These are phyloP conservation scores for Reticulascus tulasneorum DNA, from an alignment of 2,329 filamentous ascomycete species.

Conservation along the genomic window DNA sequence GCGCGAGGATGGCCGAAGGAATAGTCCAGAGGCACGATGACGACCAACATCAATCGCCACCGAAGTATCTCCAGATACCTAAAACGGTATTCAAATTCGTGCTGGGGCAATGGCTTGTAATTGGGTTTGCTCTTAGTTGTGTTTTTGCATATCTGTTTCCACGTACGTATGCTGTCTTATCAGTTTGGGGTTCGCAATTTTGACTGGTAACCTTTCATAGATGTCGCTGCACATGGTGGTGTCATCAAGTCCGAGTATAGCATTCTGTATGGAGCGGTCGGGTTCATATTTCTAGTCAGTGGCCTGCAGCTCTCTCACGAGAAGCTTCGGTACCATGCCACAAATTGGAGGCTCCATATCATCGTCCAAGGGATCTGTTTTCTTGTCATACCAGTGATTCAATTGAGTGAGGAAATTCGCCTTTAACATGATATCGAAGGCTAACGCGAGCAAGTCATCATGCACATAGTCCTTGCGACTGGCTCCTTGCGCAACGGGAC, in stretches of 20 bases:
- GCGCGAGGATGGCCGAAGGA: no score
- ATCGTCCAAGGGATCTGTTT: constrained; percentile 66
- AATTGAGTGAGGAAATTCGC: constrained; percentile 41
- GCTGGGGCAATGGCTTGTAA: constrained; percentile 60
- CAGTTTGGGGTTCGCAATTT: background rate
- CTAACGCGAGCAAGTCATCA: constrained; percentile 27
- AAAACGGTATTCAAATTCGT: constrained; percentile 29
- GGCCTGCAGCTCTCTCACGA: constrained; percentile 63
- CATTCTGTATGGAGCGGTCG: constrained; percentile 66
- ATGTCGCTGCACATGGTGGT: constrained; percentile 44
- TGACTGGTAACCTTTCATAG: constrained; percentile 18
- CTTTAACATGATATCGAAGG: background rate
- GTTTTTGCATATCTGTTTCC: constrained; percentile 42
- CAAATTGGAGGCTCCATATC: constrained; percentile 64
- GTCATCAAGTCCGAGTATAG: constrained; percentile 50
- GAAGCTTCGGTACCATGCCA: constrained; percentile 57
- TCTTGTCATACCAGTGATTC: constrained; percentile 59
- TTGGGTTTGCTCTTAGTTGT: constrained; percentile 54
- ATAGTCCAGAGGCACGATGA: no score
- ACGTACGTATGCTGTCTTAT: constrained; percentile 24
- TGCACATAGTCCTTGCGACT: constrained; percentile 44
- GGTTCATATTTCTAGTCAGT: constrained; percentile 67
- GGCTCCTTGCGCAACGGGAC: constrained; percentile 45
- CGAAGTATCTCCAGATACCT: no score
- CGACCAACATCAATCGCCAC: no score